Percentiles rank a stretch among this genome's conserved stretches.
Evolutionary conservation across 305 asterid species (phyloP).

Genomic region (Fraxinus baroniana): DNA sequence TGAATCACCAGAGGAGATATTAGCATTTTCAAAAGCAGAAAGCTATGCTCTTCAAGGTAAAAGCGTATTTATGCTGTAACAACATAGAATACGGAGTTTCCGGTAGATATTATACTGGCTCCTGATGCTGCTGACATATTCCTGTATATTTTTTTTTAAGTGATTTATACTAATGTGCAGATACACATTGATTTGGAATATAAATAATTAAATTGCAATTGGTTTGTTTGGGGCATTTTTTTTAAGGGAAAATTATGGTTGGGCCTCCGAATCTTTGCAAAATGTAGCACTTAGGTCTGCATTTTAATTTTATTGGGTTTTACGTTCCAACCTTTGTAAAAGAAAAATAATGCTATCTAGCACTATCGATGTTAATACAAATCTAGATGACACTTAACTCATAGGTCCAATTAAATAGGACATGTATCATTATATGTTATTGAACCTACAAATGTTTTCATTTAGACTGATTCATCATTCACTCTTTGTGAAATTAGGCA

Average conservation of each 20-base stretch:
- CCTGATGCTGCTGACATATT: conserved; percentile 16
- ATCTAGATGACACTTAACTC: background rate
- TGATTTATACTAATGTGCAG: background rate
- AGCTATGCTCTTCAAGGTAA: conserved; percentile 18
- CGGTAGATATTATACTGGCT: conserved; percentile 26
- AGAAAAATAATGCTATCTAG: background rate
- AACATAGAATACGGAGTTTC: conserved; percentile 18
- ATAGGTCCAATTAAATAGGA: background rate
- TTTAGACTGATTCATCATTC: background rate
- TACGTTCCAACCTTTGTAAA: background rate
- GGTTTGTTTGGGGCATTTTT: background rate
- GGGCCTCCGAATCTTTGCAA: background rate
- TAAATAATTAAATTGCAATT: background rate
- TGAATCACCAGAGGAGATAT: conserved; percentile 13
- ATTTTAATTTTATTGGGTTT: background rate
- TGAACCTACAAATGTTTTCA: background rate
- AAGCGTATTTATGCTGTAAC: conserved; percentile 31
- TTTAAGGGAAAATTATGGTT: background rate
- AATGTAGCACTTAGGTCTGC: background rate
- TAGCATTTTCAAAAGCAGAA: background rate
- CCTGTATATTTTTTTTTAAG: conserved; percentile 21
- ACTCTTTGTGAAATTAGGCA: background rate
- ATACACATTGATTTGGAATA: background rate
- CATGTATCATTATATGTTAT: background rate
- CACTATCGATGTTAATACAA: background rate